Evolutionary conservation across 306 rosid genomes (phyloP), one percentile per base, ranked within the genome.

Genomic region (Pyrus bretschneideri): DNA sequence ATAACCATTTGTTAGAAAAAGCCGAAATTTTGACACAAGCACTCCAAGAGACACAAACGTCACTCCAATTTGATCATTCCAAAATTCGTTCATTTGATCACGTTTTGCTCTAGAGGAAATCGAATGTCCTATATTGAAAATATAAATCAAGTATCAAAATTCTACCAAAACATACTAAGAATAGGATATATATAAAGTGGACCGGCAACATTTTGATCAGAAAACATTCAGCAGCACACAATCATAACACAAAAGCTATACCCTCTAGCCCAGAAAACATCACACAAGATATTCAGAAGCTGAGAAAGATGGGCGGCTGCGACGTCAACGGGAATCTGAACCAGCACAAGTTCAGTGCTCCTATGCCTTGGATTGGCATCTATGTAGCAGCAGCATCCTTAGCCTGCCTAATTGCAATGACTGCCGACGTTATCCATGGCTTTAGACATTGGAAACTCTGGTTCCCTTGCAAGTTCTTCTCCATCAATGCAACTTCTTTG

Each of bases 341-440:
- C 33, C 93, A 71, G 54, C 51, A 90, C 1, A 86, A 85, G 51
- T 94, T 89, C 87, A 90, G 88, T 78, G 81, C 81, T 73, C 98
- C 97, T 0, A 78, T 94, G 89, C 98, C 98, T 61, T 94, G 98
- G 98, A 87, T 94, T 31, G 98, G 97, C 61, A 67, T 90, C 64
- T 94, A 91, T 76, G 88, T 91, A 79, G 93, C 88, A 29, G 86
- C 86, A 75, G 98, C 97, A 71, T 87, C 97, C 14, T 51, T 86
- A 0, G 81, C 80, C 0, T 90, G 96, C 73, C 83, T 94, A 55
- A 57, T 84, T 29, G 86, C 91, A 35, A 84, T 87, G 88, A 86
- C 87, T 6, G 79, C 81, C 22, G 97, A 94, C 78, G 84, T 83
- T 70, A 67, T 89, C 31, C 78, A 81, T 0, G 94, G 96, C 29